Evolutionary conservation across 441 rosid species (phyloP), one percentile per base, ranked within the genome.

Genomic region (Theobroma grandiflorum): DNA sequence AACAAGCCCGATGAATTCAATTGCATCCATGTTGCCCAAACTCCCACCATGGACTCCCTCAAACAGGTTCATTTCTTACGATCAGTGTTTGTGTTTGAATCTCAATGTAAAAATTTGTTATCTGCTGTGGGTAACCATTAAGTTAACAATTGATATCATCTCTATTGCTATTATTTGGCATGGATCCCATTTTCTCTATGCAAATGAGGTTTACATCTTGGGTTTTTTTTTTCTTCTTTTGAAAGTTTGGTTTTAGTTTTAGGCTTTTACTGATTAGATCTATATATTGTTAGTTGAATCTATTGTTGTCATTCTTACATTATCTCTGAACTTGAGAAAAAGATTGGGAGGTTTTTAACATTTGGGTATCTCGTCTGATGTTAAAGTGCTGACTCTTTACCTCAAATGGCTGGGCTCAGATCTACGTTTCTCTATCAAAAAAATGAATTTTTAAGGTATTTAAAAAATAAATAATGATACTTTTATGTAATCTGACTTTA

Each of bases 11-110:
- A 95, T 85, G 86, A 88, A 65, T 96, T 88, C 80, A 96, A 96
- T 55, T 93, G 99, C 81, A 96, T 96, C 87, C 96, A 95, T 79
- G 88, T 90, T 53, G 98, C 98, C 40, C 89, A 93, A 12, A 96
- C 99, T 12, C 98, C 97, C 20, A 82, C 92, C 86, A 96, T 96
- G 99, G 98, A 97, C 82, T 93, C 97, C 52, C 93, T 97, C 76
- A 97, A 97, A 82, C 58, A 83, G 90, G 99, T 97, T 75, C 26
- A 1, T 22, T 12, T 4, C 15, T 73, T 42, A 6, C 1, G 33
- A 4, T 42, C 40, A 33, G 1, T 20, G 2, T 20, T 62, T 22
- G 0, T 47, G 33, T 53, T 10, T 31, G 0, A 8, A 40, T 20
- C 43, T 67, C 8, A 0, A 4, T 69, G 11, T 69, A 9, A 43